phyloP scores from a whole-genome alignment of 2,329 filamentous ascomycete genomes.

The Aspergillus sergii region DNA sequence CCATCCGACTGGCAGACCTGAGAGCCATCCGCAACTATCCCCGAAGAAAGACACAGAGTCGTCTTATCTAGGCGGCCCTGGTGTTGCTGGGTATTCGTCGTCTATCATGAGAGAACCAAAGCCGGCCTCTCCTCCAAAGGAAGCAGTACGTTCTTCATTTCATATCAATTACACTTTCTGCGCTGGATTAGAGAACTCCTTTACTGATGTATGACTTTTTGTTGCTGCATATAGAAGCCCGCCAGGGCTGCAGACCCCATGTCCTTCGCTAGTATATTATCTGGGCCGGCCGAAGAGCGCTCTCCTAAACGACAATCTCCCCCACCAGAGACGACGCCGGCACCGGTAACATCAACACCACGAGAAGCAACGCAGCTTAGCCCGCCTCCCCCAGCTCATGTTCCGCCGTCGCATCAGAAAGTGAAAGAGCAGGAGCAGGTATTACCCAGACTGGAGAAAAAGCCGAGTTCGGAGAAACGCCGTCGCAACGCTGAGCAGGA shows the following conservation, averaged over 20 bases:
- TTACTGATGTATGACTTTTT: neutral
- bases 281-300: slow-evolving; percentile 68
- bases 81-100: slow-evolving; percentile 31
- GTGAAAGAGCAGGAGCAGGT: slow-evolving; percentile 29
- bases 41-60: slow-evolving; percentile 42
- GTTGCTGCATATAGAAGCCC: slow-evolving; percentile 58
- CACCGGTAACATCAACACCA: slow-evolving; percentile 21
- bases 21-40: slow-evolving; percentile 45
- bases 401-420: slow-evolving; percentile 21
- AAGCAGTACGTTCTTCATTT: slow-evolving; percentile 42
- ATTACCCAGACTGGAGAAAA: slow-evolving; percentile 34
- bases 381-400: slow-evolving; percentile 25
- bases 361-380: slow-evolving; percentile 9
- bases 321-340: slow-evolving; percentile 34
- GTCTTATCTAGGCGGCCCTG: slow-evolving; percentile 35
- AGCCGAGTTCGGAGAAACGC: slow-evolving; percentile 29
- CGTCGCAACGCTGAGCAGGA: slow-evolving; percentile 27
- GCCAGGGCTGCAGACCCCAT: slow-evolving; percentile 81
- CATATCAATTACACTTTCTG: neutral
- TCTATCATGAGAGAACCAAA: slow-evolving; percentile 35
- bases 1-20: slow-evolving; percentile 42
- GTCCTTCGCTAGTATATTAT: slow-evolving; percentile 95
- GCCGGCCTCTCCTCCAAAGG: slow-evolving; percentile 41
- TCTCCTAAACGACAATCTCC: slow-evolving; percentile 53
- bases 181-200: neutral